Evolutionary conservation across 495 filamentous ascomycete species (phyloP).

Genomic region (Daldinia loculata): DNA sequence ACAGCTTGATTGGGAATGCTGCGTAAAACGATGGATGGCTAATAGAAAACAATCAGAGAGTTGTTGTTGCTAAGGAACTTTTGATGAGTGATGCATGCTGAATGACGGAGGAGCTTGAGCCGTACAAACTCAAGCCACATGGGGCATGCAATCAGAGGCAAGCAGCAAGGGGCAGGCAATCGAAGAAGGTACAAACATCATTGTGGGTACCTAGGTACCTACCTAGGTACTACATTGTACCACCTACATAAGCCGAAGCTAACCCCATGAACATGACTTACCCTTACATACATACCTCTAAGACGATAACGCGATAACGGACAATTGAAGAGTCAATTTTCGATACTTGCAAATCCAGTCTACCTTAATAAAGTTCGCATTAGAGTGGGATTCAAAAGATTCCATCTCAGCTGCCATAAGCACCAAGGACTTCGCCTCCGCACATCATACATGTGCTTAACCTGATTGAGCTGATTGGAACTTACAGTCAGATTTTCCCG

Average conservation of each 20-base stretch:
- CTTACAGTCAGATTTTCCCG: conserved; percentile 8
- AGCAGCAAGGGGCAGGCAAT: too few species aligned
- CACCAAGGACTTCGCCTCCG: conserved; percentile 1
- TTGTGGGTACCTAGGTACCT: too few species aligned
- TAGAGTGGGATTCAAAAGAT: background rate
- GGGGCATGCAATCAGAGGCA: too few species aligned
- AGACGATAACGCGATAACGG: conserved; percentile 1
- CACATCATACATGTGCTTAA: conserved; percentile 16
- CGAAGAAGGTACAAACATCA: background rate
- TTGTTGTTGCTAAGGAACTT: background rate
- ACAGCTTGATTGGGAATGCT: background rate
- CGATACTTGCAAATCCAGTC: conserved; percentile 19
- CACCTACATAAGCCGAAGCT: too few species aligned
- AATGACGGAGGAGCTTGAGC: background rate
- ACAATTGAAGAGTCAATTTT: conserved; percentile 9
- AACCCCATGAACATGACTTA: background rate
- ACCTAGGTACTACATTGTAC: too few species aligned
- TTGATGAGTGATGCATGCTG: background rate
- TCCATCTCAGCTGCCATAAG: background rate
- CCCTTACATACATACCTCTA: background rate
- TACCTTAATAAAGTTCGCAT: background rate
- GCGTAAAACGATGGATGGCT: background rate
- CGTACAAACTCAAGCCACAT: background rate
- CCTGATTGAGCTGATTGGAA: conserved; percentile 16
- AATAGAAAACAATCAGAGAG: background rate